phyloP scores from a whole-genome alignment of 2,329 filamentous ascomycete genomes.

The Hymenoscyphus albidus region DNA sequence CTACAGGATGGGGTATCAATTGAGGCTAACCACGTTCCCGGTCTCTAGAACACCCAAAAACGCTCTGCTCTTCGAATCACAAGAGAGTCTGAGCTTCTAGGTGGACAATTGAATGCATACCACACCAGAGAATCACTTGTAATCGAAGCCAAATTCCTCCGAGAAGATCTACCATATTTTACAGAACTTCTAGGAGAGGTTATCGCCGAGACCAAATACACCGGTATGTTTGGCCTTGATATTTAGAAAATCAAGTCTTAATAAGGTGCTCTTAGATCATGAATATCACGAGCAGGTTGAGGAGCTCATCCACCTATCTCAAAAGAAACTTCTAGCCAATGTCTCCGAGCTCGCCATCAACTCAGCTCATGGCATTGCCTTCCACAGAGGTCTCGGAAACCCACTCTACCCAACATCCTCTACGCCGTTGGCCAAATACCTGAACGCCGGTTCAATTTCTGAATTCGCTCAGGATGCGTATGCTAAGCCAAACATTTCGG shows the following conservation, averaged over 20 bases:
- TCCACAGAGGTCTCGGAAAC: constrained; percentile 87
- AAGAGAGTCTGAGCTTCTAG: constrained; percentile 92
- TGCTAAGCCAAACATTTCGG: constrained; percentile 82
- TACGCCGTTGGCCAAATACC: constrained; percentile 72
- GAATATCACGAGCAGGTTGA: constrained; percentile 88
- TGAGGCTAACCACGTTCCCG: constrained; percentile 16
- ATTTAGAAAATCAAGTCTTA: constrained; percentile 18
- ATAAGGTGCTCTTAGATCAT: constrained; percentile 55
- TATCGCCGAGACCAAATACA: constrained; percentile 81
- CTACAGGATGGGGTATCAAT: constrained; percentile 3
- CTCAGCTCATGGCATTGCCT: constrained; percentile 79
- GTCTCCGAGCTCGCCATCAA: constrained; percentile 71
- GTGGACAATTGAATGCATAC: constrained; percentile 80
- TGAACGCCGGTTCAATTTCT: constrained; percentile 70
- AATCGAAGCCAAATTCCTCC: constrained; percentile 89
- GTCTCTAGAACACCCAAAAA: constrained; percentile 70
- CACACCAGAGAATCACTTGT: constrained; percentile 93
- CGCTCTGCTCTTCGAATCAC: constrained; percentile 89
- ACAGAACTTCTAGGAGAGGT: constrained; percentile 93
- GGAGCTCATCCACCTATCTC: constrained; percentile 70
- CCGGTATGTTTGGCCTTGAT: constrained; percentile 49
- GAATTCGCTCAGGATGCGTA: constrained; percentile 77
- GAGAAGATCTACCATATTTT: constrained; percentile 95
- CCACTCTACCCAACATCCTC: constrained; percentile 69
- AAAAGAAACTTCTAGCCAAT: constrained; percentile 66